Conservation (phyloP, 805 yeast genomes). For the Nakazawaea laoshanensis region DNA sequence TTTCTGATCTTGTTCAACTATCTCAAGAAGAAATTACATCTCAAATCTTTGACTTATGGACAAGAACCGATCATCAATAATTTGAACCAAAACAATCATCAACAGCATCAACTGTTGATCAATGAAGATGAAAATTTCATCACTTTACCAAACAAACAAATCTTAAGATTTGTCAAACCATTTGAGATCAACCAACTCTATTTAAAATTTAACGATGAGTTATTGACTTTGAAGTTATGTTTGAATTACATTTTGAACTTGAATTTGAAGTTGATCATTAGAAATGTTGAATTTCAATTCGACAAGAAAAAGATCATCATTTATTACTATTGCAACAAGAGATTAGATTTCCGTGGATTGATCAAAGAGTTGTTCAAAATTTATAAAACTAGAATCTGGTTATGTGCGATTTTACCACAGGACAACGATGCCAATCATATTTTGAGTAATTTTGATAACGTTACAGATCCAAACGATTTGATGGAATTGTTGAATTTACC, state of each 20-base stretch:
- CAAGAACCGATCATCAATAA: slow-evolving; percentile 16
- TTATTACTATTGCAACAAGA: slow-evolving; percentile 53
- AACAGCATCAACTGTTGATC: slow-evolving; percentile 20
- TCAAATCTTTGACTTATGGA: slow-evolving; percentile 37
- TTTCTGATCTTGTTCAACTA: slow-evolving; percentile 68
- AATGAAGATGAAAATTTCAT: slow-evolving; percentile 53
- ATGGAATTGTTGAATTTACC: slow-evolving; percentile 31
- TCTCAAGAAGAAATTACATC: slow-evolving; percentile 64
- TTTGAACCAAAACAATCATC: slow-evolving; percentile 8
- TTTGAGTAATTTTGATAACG: slow-evolving; percentile 19
- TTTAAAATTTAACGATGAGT: slow-evolving; percentile 61
- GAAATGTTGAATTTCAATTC: slow-evolving; percentile 76
- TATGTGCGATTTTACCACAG: slow-evolving; percentile 59
- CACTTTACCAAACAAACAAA: slow-evolving; percentile 72
- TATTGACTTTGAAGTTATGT: slow-evolving; percentile 62
- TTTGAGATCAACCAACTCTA: slow-evolving; percentile 56
- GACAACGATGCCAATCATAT: slow-evolving; percentile 23
- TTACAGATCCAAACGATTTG: slow-evolving; percentile 16
- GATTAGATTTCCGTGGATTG: slow-evolving; percentile 67
- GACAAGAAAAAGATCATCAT: slow-evolving; percentile 72
- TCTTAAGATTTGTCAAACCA: slow-evolving; percentile 67
- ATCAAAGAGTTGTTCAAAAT: slow-evolving; percentile 68
- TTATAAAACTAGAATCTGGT: slow-evolving; percentile 76
- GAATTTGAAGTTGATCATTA: slow-evolving; percentile 45
- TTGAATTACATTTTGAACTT: slow-evolving; percentile 30